phyloP scores from a whole-genome alignment of 805 yeast species.

The Brettanomyces naardenensis region DNA sequence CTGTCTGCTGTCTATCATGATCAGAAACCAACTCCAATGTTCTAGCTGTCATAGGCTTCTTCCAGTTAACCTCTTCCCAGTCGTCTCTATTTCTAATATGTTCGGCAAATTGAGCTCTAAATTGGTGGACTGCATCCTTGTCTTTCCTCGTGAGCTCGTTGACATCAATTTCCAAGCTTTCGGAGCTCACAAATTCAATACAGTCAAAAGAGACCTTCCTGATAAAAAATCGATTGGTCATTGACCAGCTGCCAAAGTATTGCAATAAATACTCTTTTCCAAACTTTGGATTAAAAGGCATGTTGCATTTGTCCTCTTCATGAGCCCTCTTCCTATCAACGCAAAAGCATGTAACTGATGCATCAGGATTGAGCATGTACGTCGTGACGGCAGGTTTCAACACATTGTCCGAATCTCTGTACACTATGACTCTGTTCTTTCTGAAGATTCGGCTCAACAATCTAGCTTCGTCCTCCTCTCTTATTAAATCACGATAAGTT shows the following conservation, averaged over 20 bases:
- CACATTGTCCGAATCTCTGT: conserved; percentile 36
- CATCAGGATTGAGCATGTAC: conserved; percentile 10
- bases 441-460: conserved; percentile 39
- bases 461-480: conserved; percentile 39
- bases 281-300: conserved; percentile 19
- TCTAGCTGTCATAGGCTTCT: conserved; percentile 25
- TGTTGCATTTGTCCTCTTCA: conserved; percentile 9
- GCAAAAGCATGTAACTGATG: conserved; percentile 31
- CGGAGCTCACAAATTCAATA: conserved; percentile 38
- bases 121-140: conserved; percentile 25
- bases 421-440: conserved; percentile 53
- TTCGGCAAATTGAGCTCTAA: conserved; percentile 21
- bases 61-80: conserved; percentile 39
- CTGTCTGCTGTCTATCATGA: conserved; percentile 25
- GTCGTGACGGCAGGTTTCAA: conserved; percentile 44
- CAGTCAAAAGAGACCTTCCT: conserved; percentile 32
- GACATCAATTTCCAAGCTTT: conserved; percentile 20
- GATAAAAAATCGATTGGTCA: conserved; percentile 2
- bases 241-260: conserved; percentile 28
- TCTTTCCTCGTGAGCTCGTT: conserved; percentile 22
- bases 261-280: conserved; percentile 25
- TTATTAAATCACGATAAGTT: conserved; percentile 37
- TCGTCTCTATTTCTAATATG: conserved; percentile 9
- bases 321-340: not conserved
- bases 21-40: conserved; percentile 30